Evolutionary conservation across 352 stramenopile genomes (phyloP).

Genomic region (Phytopythium cucurbitacearum): DNA sequence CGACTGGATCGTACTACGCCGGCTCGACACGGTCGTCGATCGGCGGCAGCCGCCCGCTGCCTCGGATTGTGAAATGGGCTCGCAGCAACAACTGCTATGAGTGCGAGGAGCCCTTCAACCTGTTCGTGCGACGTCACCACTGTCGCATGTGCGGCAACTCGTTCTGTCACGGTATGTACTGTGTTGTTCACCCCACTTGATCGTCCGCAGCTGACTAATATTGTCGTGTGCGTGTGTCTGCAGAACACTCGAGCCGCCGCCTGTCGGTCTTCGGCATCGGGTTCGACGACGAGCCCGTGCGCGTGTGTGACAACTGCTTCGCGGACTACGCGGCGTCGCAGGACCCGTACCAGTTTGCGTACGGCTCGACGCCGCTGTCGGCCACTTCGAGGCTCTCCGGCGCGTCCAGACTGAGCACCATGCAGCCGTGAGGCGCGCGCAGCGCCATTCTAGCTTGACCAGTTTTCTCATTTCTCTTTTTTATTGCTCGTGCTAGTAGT

Average conservation of each 20-base stretch:
- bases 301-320: constrained; percentile 86
- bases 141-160: constrained; percentile 86
- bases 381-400: constrained; percentile 21
- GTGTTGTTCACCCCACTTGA: not conserved
- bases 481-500: not conserved
- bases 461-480: not conserved
- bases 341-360: constrained; percentile 21
- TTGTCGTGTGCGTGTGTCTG: not conserved
- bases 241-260: constrained; percentile 73
- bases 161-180: constrained; percentile 61
- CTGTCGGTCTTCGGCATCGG: constrained; percentile 73
- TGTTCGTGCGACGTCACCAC: constrained; percentile 82
- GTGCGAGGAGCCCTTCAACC: constrained; percentile 77
- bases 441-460: not conserved
- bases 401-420: constrained; percentile 21
- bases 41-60: constrained; percentile 25
- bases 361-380: constrained; percentile 17
- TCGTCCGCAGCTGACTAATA: no score
- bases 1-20: constrained; percentile 33
- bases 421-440: constrained; percentile 10
- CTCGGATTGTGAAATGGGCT: constrained; percentile 78
- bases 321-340: constrained; percentile 48
- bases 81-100: constrained; percentile 80
- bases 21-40: constrained; percentile 16
- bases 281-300: constrained; percentile 79